phyloP scores from a whole-genome alignment of 305 asterid species.

The Fraxinus sp. region DNA sequence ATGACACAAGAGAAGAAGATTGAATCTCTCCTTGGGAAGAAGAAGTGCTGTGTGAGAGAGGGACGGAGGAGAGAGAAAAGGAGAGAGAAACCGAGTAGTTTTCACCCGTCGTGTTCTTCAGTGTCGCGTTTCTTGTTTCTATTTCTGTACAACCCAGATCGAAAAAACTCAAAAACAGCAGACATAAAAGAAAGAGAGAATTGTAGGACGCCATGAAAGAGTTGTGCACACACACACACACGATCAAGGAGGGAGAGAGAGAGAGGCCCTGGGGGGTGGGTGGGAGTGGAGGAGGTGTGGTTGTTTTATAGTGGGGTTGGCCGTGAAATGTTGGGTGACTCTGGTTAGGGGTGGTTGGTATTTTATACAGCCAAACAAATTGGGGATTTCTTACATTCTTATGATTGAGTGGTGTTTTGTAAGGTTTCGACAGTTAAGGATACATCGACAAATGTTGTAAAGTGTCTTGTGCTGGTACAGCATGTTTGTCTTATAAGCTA shows the following conservation, averaged over 20 bases:
- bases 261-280: background rate
- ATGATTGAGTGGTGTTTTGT: background rate
- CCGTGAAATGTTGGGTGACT: background rate
- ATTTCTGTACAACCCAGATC: background rate
- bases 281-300: background rate
- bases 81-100: constrained; percentile 33
- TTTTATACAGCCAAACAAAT: background rate
- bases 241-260: background rate
- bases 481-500: background rate
- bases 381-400: background rate
- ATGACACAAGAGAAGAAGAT: constrained; percentile 33
- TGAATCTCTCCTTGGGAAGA: constrained; percentile 17
- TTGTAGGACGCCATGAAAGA: constrained; percentile 31
- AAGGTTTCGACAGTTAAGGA: background rate
- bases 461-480: background rate
- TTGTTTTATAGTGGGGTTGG: background rate
- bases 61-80: constrained; percentile 50
- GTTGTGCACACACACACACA: background rate
- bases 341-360: background rate
- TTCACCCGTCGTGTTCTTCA: background rate
- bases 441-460: background rate
- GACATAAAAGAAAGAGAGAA: constrained; percentile 12
- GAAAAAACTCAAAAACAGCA: constrained; percentile 2
- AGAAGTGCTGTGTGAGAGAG: constrained; percentile 29
- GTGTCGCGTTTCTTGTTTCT: background rate